phyloP scores from a whole-genome alignment of 148 eudicot species.

The Mesembryanthemum crystallinum region DNA sequence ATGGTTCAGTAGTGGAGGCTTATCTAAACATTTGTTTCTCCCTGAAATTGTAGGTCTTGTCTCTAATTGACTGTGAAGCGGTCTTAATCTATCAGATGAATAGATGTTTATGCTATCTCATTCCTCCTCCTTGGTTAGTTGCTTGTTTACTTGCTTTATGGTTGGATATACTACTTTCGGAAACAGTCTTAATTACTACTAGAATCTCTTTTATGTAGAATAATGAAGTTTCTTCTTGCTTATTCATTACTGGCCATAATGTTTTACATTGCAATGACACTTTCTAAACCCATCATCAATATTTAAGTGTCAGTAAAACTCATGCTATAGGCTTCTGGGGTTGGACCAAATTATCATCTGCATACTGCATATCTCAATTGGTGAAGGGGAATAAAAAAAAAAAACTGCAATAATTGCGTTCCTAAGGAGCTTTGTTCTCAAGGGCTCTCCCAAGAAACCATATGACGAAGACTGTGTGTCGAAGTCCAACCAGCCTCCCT shows the following conservation, averaged over 20 bases:
- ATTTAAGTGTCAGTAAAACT: not conserved
- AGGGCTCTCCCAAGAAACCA: conserved; percentile 21
- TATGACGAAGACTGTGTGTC: conserved; percentile 9
- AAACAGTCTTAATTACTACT: not conserved
- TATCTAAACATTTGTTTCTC: no score
- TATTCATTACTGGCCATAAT: not conserved
- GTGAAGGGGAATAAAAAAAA: conserved; percentile 19
- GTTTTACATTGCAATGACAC: not conserved
- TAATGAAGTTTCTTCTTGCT: no score
- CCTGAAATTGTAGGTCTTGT: no score
- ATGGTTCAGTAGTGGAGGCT: no score
- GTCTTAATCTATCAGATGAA: not conserved
- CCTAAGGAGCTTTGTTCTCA: conserved; percentile 22
- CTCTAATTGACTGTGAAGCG: no score
- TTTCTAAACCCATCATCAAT: not conserved
- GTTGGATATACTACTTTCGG: no score
- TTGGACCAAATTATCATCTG: no score
- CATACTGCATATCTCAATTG: conserved; percentile 36
- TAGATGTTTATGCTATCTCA: not conserved
- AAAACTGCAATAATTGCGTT: no score
- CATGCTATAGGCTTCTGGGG: not conserved
- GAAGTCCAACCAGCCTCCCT: conserved; percentile 21
- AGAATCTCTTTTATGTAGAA: not conserved
- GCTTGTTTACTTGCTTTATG: not conserved
- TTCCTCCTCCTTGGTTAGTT: not conserved